These are phyloP conservation scores for Boletus eberwhitei DNA, from an alignment of 768 basidiomycete genomes.

Conservation along the genomic window DNA sequence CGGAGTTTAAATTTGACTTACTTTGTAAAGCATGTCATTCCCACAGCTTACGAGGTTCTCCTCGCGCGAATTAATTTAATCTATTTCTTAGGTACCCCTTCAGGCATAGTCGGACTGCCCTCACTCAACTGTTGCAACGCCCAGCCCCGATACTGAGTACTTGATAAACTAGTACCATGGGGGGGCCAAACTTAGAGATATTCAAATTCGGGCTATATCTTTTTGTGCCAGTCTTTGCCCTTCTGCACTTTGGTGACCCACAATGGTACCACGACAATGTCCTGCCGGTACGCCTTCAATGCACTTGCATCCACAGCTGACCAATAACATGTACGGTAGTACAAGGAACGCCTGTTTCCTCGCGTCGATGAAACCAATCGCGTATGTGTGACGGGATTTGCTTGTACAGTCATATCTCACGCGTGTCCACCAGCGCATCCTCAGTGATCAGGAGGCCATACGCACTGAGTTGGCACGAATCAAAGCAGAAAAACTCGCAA, in stretches of 20 bases:
- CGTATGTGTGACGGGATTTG: conserved; percentile 31
- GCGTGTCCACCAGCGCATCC: conserved; percentile 45
- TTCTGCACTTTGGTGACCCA: conserved; percentile 85
- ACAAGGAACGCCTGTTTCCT: conserved; percentile 71
- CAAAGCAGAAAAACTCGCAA: conserved; percentile 54
- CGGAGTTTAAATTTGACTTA: too few species aligned
- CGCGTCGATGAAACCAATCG: conserved; percentile 52
- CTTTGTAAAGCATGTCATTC: too few species aligned
- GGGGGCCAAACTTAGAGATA: conserved; percentile 78
- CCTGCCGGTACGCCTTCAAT: conserved; percentile 53
- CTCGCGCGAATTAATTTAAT: too few species aligned
- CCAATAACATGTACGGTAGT: conserved; percentile 38
- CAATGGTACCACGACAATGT: conserved; percentile 81
- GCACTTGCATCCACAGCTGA: not conserved
- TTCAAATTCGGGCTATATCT: conserved; percentile 90
- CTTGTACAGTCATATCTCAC: conserved; percentile 7
- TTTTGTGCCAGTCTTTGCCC: conserved; percentile 75
- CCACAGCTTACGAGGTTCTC: too few species aligned
- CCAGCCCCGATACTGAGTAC: too few species aligned
- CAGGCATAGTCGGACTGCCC: too few species aligned
- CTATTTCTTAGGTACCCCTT: too few species aligned
- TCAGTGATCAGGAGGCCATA: conserved; percentile 62
- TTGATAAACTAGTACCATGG: conserved; percentile 50
- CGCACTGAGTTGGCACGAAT: conserved; percentile 71
- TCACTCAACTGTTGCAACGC: too few species aligned